Evolutionary conservation across 768 basidiomycete genomes (phyloP).

Genomic region (Collybia sp.): DNA sequence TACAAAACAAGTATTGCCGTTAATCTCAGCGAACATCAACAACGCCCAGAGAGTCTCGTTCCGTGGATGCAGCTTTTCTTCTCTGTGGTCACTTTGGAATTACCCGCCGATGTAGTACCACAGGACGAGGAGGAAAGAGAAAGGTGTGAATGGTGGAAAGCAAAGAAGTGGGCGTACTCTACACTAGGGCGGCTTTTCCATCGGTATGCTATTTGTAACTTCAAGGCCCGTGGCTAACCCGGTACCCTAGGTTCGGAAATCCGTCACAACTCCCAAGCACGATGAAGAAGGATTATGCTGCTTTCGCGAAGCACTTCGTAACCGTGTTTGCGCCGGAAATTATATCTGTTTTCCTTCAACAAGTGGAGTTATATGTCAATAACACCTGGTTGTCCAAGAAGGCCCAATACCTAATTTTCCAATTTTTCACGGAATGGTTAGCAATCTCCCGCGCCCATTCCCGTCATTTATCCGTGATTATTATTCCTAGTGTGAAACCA

Average conservation of each 20-base stretch:
- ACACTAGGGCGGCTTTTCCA: slow-evolving; percentile 77
- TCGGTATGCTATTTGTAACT: slow-evolving; percentile 30
- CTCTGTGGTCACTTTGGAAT: slow-evolving; percentile 65
- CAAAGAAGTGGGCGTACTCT: slow-evolving; percentile 92
- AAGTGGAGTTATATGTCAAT: slow-evolving; percentile 70
- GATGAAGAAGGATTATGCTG: slow-evolving; percentile 61
- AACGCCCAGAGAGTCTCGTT: slow-evolving; percentile 67
- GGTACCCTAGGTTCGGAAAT: slow-evolving; percentile 63
- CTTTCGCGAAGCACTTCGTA: slow-evolving; percentile 77
- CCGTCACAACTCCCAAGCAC: slow-evolving; percentile 80
- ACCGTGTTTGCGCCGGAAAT: slow-evolving; percentile 82
- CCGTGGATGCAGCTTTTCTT: slow-evolving; percentile 88
- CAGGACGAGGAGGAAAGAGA: slow-evolving; percentile 74
- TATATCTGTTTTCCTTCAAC: slow-evolving; percentile 69
- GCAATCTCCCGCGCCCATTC: slow-evolving; percentile 13
- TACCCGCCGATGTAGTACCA: slow-evolving; percentile 63
- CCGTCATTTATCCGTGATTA: neutral
- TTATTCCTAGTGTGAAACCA: slow-evolving; percentile 68
- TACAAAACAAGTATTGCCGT: slow-evolving; percentile 83
- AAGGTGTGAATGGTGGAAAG: slow-evolving; percentile 82
- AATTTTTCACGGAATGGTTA: slow-evolving; percentile 86
- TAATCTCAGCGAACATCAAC: slow-evolving; percentile 69
- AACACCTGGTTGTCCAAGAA: slow-evolving; percentile 80
- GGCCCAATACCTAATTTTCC: slow-evolving; percentile 78
- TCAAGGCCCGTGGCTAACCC: neutral